These are phyloP conservation scores for Juglanconis sp. DNA, from an alignment of 2,329 filamentous ascomycete species.

Conservation along the genomic window DNA sequence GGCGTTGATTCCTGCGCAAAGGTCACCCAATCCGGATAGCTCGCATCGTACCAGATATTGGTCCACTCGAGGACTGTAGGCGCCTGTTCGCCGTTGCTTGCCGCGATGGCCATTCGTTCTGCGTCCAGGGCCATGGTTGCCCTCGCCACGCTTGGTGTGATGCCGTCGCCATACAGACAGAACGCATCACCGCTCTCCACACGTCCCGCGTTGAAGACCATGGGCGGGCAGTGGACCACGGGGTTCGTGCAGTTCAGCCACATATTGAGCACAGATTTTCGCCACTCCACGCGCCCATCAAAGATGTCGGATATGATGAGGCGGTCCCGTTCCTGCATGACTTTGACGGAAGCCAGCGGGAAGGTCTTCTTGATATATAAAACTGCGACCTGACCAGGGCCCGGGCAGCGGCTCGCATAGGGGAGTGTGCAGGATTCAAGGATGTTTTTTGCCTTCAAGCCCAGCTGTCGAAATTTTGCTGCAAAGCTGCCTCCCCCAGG, in stretches of 20 bases:
- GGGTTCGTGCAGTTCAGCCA: conserved; percentile 11
- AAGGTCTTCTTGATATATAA: conserved; percentile 8
- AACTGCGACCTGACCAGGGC: not conserved
- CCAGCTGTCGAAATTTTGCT: not conserved
- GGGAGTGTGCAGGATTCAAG: conserved; percentile 7
- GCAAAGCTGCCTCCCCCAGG: conserved; percentile 6
- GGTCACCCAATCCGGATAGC: conserved; percentile 7
- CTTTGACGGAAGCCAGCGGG: not conserved
- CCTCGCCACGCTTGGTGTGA: conserved; percentile 2
- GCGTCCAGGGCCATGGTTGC: conserved; percentile 7
- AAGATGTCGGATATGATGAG: not conserved
- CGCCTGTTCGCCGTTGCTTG: not conserved
- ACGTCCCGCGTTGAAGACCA: conserved; percentile 5
- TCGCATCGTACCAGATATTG: conserved; percentile 7
- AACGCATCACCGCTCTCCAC: conserved; percentile 3
- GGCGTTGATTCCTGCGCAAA: not conserved
- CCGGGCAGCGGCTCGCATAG: not conserved
- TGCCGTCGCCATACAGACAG: conserved; percentile 3
- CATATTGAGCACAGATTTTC: conserved; percentile 2
- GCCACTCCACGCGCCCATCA: conserved; percentile 4
- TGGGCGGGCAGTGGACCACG: conserved; percentile 5
- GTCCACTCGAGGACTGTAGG: conserved; percentile 8
- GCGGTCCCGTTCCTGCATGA: not conserved
- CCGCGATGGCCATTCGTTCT: conserved; percentile 1
- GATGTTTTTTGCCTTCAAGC: not conserved